Evolutionary conservation across 2,329 filamentous ascomycete genomes (phyloP).

Genomic region (Neodidymelliopsis sp.): DNA sequence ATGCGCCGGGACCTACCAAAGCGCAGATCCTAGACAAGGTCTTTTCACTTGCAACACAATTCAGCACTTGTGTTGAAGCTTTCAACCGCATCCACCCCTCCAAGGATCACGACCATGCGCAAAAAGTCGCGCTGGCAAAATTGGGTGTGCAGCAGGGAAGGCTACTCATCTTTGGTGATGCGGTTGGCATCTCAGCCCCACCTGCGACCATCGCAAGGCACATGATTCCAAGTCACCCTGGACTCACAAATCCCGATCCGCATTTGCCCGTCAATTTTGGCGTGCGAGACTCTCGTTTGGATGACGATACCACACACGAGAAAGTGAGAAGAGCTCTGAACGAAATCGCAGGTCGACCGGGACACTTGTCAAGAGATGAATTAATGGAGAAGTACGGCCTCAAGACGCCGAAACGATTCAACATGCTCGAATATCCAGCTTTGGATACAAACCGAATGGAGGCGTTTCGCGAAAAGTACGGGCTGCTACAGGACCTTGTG

Average conservation of each 20-base stretch:
- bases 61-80: slow-evolving; percentile 57
- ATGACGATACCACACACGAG: slow-evolving; percentile 48
- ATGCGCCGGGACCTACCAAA: slow-evolving; percentile 32
- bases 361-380: slow-evolving; percentile 49
- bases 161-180: slow-evolving; percentile 58
- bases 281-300: slow-evolving; percentile 52
- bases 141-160: slow-evolving; percentile 58
- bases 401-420: slow-evolving; percentile 53
- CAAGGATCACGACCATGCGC: slow-evolving; percentile 52
- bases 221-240: slow-evolving; percentile 55
- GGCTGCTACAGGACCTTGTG: slow-evolving; percentile 51
- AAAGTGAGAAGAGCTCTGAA: slow-evolving; percentile 52
- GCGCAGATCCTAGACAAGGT: slow-evolving; percentile 50
- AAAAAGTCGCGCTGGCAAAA: slow-evolving; percentile 54
- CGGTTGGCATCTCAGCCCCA: slow-evolving; percentile 55
- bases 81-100: slow-evolving; percentile 56
- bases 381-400: slow-evolving; percentile 57
- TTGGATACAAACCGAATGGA: slow-evolving; percentile 56
- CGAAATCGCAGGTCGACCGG: slow-evolving; percentile 55
- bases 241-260: slow-evolving; percentile 54
- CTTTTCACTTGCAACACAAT: slow-evolving; percentile 53
- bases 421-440: slow-evolving; percentile 48
- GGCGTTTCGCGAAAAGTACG: slow-evolving; percentile 55
- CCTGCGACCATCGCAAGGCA: slow-evolving; percentile 53
- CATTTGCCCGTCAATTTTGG: slow-evolving; percentile 56